Percentiles rank a stretch among this genome's conserved stretches.
These are phyloP conservation scores for Pythium apleroticum DNA, from an alignment of 352 stramenopile species.

Conservation along the genomic window DNA sequence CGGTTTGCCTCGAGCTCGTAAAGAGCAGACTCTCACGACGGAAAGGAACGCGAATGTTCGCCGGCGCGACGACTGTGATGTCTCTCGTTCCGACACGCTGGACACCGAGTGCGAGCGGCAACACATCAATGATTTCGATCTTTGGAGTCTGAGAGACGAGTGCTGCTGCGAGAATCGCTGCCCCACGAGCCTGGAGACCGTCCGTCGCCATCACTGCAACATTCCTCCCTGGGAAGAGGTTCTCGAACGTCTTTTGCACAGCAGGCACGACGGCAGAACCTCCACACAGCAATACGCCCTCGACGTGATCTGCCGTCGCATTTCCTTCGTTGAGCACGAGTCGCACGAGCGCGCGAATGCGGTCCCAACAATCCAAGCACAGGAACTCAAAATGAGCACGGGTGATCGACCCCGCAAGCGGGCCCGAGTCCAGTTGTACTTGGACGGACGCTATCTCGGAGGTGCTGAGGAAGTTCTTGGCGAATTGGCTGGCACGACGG, in stretches of 20 bases:
- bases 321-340: slow-evolving; percentile 27
- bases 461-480: slow-evolving; percentile 44
- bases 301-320: slow-evolving; percentile 29
- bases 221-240: background rate
- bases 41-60: slow-evolving; percentile 17
- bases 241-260: background rate
- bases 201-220: slow-evolving; percentile 4
- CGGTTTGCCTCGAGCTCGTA: slow-evolving; percentile 1
- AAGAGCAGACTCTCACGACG: slow-evolving; percentile 20
- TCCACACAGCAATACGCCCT: slow-evolving; percentile 35
- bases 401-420: slow-evolving; percentile 36
- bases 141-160: background rate
- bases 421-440: slow-evolving; percentile 27
- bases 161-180: slow-evolving; percentile 10
- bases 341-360: slow-evolving; percentile 21
- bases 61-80: slow-evolving; percentile 8
- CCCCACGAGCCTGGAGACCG: slow-evolving; percentile 12
- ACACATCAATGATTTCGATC: slow-evolving; percentile 4
- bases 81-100: slow-evolving; percentile 14
- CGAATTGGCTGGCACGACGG: slow-evolving; percentile 36
- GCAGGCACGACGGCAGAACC: slow-evolving; percentile 18
- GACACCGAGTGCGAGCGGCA: slow-evolving; percentile 19
- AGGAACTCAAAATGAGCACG: slow-evolving; percentile 38
- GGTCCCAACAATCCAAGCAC: slow-evolving; percentile 37
- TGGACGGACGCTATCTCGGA: slow-evolving; percentile 34